These are phyloP conservation scores for Rosa rugosa DNA, from an alignment of 306 rosid species.

Conservation along the genomic window DNA sequence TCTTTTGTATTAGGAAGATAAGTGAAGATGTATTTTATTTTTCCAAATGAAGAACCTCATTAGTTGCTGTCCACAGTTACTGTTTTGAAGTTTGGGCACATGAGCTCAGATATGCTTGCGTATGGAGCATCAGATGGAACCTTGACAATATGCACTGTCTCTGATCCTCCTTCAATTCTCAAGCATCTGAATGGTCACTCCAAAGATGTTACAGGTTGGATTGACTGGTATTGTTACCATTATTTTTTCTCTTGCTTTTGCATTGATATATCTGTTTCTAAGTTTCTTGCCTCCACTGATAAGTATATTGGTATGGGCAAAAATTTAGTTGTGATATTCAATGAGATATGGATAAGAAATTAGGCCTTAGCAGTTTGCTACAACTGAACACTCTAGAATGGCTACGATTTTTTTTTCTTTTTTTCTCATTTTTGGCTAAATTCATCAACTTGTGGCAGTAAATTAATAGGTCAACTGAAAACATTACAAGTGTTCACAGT, in stretches of 20 bases:
- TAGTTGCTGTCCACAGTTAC: constrained; percentile 59
- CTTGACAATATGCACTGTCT: constrained; percentile 86
- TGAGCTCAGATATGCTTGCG: constrained; percentile 97
- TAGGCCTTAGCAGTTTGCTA: not conserved
- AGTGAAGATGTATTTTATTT: constrained; percentile 20
- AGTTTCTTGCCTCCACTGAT: constrained; percentile 1
- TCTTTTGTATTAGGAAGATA: not conserved
- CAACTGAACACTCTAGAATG: not conserved
- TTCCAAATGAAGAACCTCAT: constrained; percentile 32
- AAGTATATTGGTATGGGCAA: not conserved
- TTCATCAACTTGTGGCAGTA: not conserved
- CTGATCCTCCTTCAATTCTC: constrained; percentile 73
- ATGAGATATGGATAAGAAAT: not conserved
- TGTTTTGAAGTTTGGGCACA: constrained; percentile 94
- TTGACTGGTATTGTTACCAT: constrained; percentile 48
- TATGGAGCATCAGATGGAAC: constrained; percentile 96
- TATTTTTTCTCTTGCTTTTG: constrained; percentile 25
- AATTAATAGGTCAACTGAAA: not conserved
- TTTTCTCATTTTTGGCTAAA: not conserved
- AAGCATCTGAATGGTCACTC: constrained; percentile 80
- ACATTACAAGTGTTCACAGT: not conserved
- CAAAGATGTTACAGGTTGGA: constrained; percentile 97
- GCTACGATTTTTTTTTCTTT: not conserved
- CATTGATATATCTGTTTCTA: constrained; percentile 10
- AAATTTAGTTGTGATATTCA: not conserved